These are phyloP conservation scores for Sporothrix protearum DNA, from an alignment of 2,329 filamentous ascomycete genomes.

Conservation along the genomic window DNA sequence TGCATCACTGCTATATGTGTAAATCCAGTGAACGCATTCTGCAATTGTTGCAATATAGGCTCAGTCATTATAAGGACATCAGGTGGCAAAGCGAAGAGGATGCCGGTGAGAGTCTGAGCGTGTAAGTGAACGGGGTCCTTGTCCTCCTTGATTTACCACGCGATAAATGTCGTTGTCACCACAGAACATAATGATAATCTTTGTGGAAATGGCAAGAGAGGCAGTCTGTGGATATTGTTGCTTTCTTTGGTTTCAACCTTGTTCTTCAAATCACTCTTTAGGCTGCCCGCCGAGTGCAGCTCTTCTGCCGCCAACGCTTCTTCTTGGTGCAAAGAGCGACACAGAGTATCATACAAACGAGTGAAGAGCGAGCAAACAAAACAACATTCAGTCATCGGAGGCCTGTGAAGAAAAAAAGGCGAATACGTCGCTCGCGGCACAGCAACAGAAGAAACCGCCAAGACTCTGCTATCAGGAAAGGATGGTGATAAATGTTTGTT, in stretches of 20 bases:
- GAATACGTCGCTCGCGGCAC: neutral
- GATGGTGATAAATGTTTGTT: neutral
- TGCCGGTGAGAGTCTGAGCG: no score
- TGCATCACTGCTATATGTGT: neutral
- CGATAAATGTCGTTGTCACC: neutral
- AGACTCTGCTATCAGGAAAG: conserved; percentile 10
- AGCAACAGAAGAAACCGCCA: conserved; percentile 3
- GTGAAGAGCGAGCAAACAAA: neutral
- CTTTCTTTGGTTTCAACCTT: no score
- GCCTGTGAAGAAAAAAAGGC: neutral
- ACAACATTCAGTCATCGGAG: neutral
- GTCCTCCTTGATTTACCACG: neutral
- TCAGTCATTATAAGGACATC: neutral
- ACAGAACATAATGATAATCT: neutral
- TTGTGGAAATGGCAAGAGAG: neutral
- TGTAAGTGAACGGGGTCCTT: neutral
- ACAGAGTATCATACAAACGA: neutral
- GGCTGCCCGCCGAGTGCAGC: neutral
- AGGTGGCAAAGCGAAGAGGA: neutral
- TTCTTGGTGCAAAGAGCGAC: neutral
- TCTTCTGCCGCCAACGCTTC: neutral
- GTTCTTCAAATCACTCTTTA: conserved; percentile 1
- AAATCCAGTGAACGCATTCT: neutral
- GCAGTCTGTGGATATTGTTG: neutral
- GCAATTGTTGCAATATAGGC: no score